Conservation (phyloP, 352 stramenopile species). For the Phytophthora macrochlamydospora region DNA sequence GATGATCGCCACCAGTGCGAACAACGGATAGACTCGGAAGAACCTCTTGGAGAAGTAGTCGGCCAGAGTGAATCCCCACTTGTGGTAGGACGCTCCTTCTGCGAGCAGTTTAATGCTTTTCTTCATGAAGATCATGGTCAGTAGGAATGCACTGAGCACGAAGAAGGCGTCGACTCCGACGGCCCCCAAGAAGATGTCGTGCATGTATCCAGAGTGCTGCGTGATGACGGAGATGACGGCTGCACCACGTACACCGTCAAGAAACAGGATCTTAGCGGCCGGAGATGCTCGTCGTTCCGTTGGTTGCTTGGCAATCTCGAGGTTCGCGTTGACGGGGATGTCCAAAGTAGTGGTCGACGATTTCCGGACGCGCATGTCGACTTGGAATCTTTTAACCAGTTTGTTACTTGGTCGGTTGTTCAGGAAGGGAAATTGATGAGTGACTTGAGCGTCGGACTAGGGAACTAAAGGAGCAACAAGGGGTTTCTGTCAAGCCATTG, state of each 20-base stretch:
- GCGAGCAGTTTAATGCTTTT: background rate
- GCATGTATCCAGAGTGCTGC: conserved; percentile 1
- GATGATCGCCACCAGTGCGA: background rate
- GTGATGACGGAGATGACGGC: conserved; percentile 1
- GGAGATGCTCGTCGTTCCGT: background rate
- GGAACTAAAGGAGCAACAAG: background rate
- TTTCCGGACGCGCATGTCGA: background rate
- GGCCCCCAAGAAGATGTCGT: background rate
- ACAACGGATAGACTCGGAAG: background rate
- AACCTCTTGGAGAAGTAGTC: conserved; percentile 1
- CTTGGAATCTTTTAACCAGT: background rate
- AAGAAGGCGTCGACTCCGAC: conserved; percentile 1
- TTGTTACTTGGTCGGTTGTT: background rate
- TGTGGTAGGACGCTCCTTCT: background rate
- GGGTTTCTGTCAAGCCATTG: background rate
- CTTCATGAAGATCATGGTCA: conserved; percentile 4
- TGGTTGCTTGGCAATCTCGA: background rate
- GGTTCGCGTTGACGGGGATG: background rate
- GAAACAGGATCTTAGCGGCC: conserved; percentile 6
- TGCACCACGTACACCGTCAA: conserved; percentile 22
- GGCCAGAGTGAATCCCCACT: background rate
- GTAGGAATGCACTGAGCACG: background rate
- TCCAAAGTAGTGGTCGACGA: too few relatives aligned
- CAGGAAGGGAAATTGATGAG: background rate
- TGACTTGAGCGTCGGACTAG: background rate